phyloP scores from a whole-genome alignment of 2,329 filamentous ascomycete genomes.

The Aureobasidium sp. region DNA sequence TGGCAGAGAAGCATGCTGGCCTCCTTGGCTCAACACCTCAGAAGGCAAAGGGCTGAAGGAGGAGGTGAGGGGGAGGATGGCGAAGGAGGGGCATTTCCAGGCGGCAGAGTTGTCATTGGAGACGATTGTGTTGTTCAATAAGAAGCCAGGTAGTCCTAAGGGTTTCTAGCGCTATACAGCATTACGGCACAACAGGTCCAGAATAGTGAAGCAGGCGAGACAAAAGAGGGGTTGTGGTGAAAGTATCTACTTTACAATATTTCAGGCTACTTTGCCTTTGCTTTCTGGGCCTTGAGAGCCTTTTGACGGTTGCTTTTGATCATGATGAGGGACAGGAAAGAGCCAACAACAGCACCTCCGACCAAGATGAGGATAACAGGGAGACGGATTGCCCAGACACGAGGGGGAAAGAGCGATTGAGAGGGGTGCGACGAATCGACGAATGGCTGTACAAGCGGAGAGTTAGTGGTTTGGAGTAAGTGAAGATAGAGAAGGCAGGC shows the following conservation, averaged over 20 bases:
- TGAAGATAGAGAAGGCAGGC: constrained; percentile 19
- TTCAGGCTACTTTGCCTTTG: constrained; percentile 60
- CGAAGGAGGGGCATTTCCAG: constrained; percentile 10
- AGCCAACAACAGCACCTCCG: constrained; percentile 86
- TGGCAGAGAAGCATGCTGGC: constrained; percentile 24
- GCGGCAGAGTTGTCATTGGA: constrained; percentile 19
- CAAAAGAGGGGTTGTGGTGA: constrained; percentile 5
- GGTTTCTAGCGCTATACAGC: background rate
- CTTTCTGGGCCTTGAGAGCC: constrained; percentile 83
- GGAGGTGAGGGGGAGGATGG: constrained; percentile 16
- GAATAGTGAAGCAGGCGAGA: background rate
- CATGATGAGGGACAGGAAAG: constrained; percentile 95
- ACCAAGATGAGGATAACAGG: constrained; percentile 93
- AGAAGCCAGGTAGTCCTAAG: background rate
- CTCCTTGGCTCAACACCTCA: constrained; percentile 21
- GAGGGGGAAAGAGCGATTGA: constrained; percentile 90
- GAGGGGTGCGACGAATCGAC: constrained; percentile 91
- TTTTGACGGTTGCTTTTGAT: constrained; percentile 98
- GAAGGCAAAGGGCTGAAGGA: constrained; percentile 16
- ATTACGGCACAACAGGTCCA: background rate
- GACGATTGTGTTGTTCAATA: constrained; percentile 25
- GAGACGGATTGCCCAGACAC: constrained; percentile 97
- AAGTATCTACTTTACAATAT: background rate
- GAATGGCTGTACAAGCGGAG: constrained; percentile 63
- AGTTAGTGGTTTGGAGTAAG: background rate